Evolutionary conservation across 2,329 filamentous ascomycete genomes (phyloP), one percentile per base, ranked within the genome.

Genomic region (Dothidotthia symphoricarpi): DNA sequence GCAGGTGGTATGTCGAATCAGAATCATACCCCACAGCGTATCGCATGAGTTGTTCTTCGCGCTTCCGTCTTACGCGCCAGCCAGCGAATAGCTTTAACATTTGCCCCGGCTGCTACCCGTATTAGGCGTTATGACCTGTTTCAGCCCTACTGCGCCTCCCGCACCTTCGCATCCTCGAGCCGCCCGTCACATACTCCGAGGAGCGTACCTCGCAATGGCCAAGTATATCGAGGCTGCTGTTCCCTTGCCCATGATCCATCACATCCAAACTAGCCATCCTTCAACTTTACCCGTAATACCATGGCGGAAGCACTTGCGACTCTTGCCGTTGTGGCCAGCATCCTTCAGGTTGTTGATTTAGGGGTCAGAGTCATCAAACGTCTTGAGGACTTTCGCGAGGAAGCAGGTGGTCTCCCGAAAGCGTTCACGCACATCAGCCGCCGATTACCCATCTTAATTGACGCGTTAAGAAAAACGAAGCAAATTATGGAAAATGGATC

Each of bases 251-350:
- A n/a, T n/a, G n/a, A n/a, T n/a, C 16, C 8, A 19, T 16, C 4
- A 24, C 6, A 2, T 3, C 4, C 16, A 13, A 36, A 31, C 30
- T 31, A 34, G 24, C 10, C 30, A 6, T 34, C 25, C 30, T 15
- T 22, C 5, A 22, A 7, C 10, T n/a, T 19, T 25, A 30, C 9
- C 15, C 24, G 17, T 28, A 36, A 29, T 16, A 34, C 31, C 19
- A 58, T 57, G 54, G 51, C 51, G 9, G 53, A 57, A n/a, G n/a
- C n/a, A 43, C 34, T 39, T 19, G 28, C 19, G 19, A 22, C 19
- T 9, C 19, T 54, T 14, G 44, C 44, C 3, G 28, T 43, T 12
- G 45, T 43, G 31, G 42, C 54, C 11, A 57, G 31, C 31, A 47
- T 59, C 6, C 28, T 51, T 16, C 41, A 45, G 24, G 11, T 53